Evolutionary conservation across 805 yeast species (phyloP), one percentile per base, ranked within the genome.

Genomic region (Nadsonia fulvescens): DNA sequence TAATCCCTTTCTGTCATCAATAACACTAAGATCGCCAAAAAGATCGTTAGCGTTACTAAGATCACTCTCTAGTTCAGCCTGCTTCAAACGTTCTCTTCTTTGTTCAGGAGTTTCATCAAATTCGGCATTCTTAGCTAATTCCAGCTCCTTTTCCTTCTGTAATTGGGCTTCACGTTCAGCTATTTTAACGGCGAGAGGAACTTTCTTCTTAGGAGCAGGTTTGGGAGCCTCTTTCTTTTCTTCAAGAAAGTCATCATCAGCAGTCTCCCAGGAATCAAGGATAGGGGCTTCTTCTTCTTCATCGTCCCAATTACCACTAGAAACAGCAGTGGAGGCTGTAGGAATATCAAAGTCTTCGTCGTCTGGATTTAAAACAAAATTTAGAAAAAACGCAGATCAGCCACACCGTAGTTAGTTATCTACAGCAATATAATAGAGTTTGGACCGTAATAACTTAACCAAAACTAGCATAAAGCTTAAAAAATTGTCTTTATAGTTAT

Each of bases 41-140:
- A 86, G 58, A 40, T 78, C 92, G 6, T 93, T 86, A 15, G 98
- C 96, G 46, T 78, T 79, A 51, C 78, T 79, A 49, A 86, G 59
- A 54, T 86, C 98, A 14, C 92, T 66, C 24, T 68, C 72, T 32
- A 79, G 43, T 53, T 86, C 93, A 12, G 89, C 92, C 47, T 74
- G 60, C 44, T 61, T 72, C 51, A 77, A 59, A 50, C 82, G 51
- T 44, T 75, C 82, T 39, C 58, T 66, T 44, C 79, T 63, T n/a
- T 86, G 71, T 35, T 57, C 59, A 37, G 68, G 76, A 47, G 79
- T 93, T 20, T 76, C 64, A 10, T 56, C 56, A 34, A 35, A 53
- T 15, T 36, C 37, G 37, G 56, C 56, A 15, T 58, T 52, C 14
- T 55, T 53, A 32, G 58, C 60, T 38, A 56, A 56, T 37, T 47